Conservation (phyloP, 106 monocot species). For the Ottelia alismoides region DNA sequence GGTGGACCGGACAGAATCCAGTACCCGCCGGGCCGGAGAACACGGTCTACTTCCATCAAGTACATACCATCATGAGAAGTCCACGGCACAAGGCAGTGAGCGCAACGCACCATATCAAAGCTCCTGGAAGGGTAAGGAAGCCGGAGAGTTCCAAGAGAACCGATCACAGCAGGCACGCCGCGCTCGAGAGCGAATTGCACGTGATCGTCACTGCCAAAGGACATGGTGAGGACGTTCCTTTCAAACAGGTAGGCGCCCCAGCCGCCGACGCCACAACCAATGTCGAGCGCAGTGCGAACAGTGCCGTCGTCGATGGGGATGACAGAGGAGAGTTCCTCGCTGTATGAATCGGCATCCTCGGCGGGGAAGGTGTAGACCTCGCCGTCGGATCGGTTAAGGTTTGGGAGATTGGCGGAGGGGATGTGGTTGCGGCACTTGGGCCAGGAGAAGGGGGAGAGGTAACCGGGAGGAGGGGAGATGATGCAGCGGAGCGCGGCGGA, state of each 20-base stretch:
- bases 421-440: conserved; percentile 28
- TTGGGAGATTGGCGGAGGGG: conserved; percentile 23
- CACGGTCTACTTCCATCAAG: conserved; percentile 8
- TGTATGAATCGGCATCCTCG: conserved; percentile 26
- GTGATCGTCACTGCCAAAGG: conserved; percentile 30
- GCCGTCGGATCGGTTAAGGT: conserved; percentile 24
- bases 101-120: conserved; percentile 29
- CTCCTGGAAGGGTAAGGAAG: conserved; percentile 21
- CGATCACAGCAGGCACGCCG: conserved; percentile 28
- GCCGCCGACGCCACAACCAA: conserved; percentile 29
- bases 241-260: conserved; percentile 26
- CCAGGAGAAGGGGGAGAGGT: conserved; percentile 25
- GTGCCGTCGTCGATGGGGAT: conserved; percentile 21
- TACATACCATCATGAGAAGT: conserved; percentile 1
- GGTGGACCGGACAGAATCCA: conserved; percentile 9
- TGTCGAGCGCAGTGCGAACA: conserved; percentile 26
- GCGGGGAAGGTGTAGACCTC: conserved; percentile 27
- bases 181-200: conserved; percentile 29
- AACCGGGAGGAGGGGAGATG: conserved; percentile 23
- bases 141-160: conserved; percentile 19
- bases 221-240: conserved; percentile 26
- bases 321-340: conserved; percentile 30
- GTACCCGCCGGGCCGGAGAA: conserved; percentile 8
- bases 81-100: conserved; percentile 27
- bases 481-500: conserved; percentile 18